Conservation (phyloP, 306 rosid species). For the Rosa lucieae region DNA sequence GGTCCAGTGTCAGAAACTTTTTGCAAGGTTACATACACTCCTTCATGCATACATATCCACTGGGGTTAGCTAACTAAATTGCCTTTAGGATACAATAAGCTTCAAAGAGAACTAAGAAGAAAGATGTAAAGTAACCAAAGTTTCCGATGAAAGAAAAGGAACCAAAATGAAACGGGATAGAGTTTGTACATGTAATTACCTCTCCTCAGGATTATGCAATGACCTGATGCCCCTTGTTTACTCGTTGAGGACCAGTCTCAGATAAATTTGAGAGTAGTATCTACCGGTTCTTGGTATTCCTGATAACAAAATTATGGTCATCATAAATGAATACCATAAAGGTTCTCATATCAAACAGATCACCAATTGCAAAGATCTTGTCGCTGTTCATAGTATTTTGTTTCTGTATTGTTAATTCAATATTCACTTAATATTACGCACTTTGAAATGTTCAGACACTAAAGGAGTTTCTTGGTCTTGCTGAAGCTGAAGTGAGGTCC, state of each 20-base stretch:
- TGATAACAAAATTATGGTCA: background rate
- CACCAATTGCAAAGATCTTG: background rate
- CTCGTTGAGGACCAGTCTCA: background rate
- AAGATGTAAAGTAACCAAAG: background rate
- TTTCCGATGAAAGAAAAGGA: background rate
- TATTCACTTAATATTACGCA: conserved; percentile 10
- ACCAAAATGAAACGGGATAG: background rate
- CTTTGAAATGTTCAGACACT: conserved; percentile 46
- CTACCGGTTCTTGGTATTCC: background rate
- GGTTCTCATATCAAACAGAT: background rate
- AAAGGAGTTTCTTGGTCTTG: conserved; percentile 63
- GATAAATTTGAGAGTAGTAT: background rate
- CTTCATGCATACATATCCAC: background rate
- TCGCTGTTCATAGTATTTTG: background rate
- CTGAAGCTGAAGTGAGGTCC: conserved; percentile 83
- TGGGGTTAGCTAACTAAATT: background rate
- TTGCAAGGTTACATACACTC: conserved; percentile 60
- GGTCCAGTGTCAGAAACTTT: conserved; percentile 72
- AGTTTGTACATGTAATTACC: background rate
- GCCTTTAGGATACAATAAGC: background rate
- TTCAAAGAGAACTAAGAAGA: background rate
- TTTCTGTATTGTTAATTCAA: background rate
- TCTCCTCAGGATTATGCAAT: background rate
- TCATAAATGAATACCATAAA: background rate
- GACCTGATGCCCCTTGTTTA: background rate